Percentiles rank a stretch among this genome's conserved stretches.
These are phyloP conservation scores for Leccinum barrowsii DNA, from an alignment of 768 basidiomycete genomes.

Conservation along the genomic window DNA sequence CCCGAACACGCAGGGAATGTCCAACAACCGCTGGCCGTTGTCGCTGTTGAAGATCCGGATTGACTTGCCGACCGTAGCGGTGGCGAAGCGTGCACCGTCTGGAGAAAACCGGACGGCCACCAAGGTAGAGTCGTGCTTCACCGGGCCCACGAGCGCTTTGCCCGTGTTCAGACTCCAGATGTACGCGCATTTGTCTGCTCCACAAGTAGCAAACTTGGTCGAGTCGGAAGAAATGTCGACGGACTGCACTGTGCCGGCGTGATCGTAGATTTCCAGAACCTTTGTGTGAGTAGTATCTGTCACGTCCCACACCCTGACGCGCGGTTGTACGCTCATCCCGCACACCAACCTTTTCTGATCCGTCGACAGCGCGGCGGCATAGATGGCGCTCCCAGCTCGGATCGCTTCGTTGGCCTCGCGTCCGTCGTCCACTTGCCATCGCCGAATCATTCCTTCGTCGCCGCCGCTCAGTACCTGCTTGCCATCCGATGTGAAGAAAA, in stretches of 20 bases:
- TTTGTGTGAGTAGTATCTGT: neutral
- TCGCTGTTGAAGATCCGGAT: neutral
- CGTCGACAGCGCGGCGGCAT: neutral
- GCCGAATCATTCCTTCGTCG: neutral
- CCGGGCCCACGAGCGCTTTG: neutral
- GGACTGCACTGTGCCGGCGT: neutral
- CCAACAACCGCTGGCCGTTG: neutral
- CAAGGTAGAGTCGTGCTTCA: neutral
- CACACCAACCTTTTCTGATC: neutral
- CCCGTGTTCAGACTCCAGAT: neutral
- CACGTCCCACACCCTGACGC: neutral
- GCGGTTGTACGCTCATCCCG: neutral
- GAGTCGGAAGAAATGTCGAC: neutral
- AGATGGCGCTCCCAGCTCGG: neutral
- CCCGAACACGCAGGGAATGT: neutral
- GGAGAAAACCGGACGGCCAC: neutral
- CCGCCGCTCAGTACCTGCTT: constrained; percentile 3
- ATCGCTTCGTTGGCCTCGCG: neutral
- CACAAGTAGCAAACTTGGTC: neutral
- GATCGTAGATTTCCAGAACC: neutral
- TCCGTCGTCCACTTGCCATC: constrained; percentile 1
- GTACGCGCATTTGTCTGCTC: neutral
- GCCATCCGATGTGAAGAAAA: neutral
- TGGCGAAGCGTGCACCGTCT: neutral
- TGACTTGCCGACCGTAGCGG: neutral